Base-by-base conservation (phyloP, 225 moss, liverwort and hornwort genomes). In the Polytrichum commune region DNA sequence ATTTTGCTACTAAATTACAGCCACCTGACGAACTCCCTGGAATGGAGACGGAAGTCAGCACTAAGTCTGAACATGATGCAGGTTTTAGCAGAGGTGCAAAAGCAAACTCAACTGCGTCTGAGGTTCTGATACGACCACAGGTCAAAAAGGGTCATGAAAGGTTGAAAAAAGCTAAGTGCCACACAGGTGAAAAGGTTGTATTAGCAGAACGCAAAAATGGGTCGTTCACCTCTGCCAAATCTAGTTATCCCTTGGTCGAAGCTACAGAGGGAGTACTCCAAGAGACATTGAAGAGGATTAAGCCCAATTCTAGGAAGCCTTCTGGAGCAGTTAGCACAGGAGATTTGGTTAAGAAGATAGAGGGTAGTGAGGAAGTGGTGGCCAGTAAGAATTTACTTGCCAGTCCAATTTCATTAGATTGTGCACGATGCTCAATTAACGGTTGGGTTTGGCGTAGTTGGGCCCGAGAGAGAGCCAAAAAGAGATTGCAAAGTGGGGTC, bases 401-500 rank as follows among this genome's bases (percentile, higher is more conserved):
- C 62, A 71, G 63, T 73, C 74, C 68, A 68, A 69, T 60, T 74
- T 68, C 79, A 68, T 63, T 79, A 53, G 83, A 80, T 62, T 80
- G 84, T 77, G 80, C 84, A 64, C 74, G 84, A 58, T 80, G 80
- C 79, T 80, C 80, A 19, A 80, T 84, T 55, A 46, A 68, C 27
- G 84, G 84, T 68, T 84, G 84, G 84, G 67, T 73, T 61, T 84
- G 84, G 84, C 84, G 84, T 61, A 53, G 60, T 55, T 84, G 84
- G 80, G 84, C 84, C 73, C 76, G 80, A 61, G 80, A 84, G 27
- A 71, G 77, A 80, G 84, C 80, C 27, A 80, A 84, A 72, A 71
- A 77, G 77, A 84, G 80, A 62, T 72, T 84, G 66, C 84, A 77
- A 77, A 80, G 65, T 60, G 77, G 73, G 62, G 74, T 72, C 35